A percentile compares a stretch with the other conserved stretches of the same genome.
Evolutionary conservation across 2,329 filamentous ascomycete genomes (phyloP).

Genomic region (Raffaelea ambrosiae): DNA sequence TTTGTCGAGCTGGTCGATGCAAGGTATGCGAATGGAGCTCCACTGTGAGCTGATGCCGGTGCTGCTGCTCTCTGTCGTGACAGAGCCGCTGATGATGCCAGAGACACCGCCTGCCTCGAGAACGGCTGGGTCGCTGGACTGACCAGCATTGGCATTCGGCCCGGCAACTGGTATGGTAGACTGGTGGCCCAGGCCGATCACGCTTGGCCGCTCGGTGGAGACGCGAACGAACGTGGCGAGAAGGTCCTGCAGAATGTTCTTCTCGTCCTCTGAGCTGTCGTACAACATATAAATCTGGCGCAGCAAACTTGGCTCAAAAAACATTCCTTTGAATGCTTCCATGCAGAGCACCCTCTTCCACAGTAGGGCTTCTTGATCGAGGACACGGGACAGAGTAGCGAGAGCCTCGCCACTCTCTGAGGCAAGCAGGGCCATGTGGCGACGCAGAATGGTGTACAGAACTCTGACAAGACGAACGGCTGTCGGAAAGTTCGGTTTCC

Average conservation of each 20-base stretch:
- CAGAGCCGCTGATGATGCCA: constrained; percentile 72
- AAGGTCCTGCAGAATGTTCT: constrained; percentile 69
- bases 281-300: constrained; percentile 74
- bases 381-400: constrained; percentile 70
- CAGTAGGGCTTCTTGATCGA: constrained; percentile 73
- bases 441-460: constrained; percentile 69
- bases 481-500: constrained; percentile 69
- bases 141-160: constrained; percentile 45
- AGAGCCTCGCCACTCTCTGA: constrained; percentile 78
- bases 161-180: constrained; percentile 69
- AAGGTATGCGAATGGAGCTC: constrained; percentile 80
- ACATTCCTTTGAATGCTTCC: constrained; percentile 82
- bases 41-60: constrained; percentile 83
- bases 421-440: constrained; percentile 66
- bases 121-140: constrained; percentile 71
- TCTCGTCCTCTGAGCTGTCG: constrained; percentile 64
- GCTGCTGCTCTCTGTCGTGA: constrained; percentile 56
- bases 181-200: constrained; percentile 84
- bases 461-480: constrained; percentile 78
- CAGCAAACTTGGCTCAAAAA: constrained; percentile 69
- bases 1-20: constrained; percentile 92
- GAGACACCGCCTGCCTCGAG: constrained; percentile 81
- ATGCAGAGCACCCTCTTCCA: constrained; percentile 91
- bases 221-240: constrained; percentile 85
- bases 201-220: constrained; percentile 78